These are phyloP conservation scores for Erythrobasidium hasegawianum DNA, from an alignment of 1,284 basidiomycete genomes.

Conservation along the genomic window DNA sequence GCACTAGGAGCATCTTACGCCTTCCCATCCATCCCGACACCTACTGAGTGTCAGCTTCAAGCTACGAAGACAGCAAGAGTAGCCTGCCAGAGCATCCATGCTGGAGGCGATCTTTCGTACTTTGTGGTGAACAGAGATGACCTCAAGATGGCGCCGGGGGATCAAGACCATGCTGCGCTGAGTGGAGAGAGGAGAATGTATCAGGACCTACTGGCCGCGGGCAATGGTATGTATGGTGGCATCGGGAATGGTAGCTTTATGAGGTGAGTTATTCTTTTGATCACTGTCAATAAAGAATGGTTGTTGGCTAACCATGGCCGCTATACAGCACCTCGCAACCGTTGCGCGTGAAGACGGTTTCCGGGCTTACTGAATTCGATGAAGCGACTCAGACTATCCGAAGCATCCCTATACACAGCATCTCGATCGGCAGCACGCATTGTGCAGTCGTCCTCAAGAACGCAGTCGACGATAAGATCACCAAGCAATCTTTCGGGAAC, in stretches of 20 bases:
- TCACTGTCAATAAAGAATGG: background rate
- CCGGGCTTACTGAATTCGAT: constrained; percentile 76
- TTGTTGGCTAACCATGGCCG: background rate
- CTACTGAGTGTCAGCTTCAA: constrained; percentile 77
- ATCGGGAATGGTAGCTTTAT: constrained; percentile 39
- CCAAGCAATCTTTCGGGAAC: constrained; percentile 4
- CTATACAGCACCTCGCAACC: constrained; percentile 54
- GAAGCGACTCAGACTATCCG: constrained; percentile 61
- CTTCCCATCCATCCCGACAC: constrained; percentile 70
- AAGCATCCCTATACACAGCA: constrained; percentile 64
- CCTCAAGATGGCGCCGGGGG: background rate
- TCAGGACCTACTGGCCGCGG: constrained; percentile 70
- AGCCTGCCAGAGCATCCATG: constrained; percentile 63
- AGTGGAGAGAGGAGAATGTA: constrained; percentile 10
- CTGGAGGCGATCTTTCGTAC: constrained; percentile 71
- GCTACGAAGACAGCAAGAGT: constrained; percentile 57
- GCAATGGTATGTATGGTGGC: constrained; percentile 78
- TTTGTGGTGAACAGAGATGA: constrained; percentile 66
- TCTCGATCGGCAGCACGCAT: constrained; percentile 66
- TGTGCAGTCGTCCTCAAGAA: constrained; percentile 47
- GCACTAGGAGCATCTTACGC: constrained; percentile 63
- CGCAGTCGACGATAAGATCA: constrained; percentile 52
- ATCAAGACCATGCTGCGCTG: constrained; percentile 6
- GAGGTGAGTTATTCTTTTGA: background rate
- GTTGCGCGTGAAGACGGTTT: constrained; percentile 71